Evolutionary conservation across 1,139 yeast genomes (phyloP), one percentile per base, ranked within the genome.

Genomic region (Scheffersomyces quercinus): DNA sequence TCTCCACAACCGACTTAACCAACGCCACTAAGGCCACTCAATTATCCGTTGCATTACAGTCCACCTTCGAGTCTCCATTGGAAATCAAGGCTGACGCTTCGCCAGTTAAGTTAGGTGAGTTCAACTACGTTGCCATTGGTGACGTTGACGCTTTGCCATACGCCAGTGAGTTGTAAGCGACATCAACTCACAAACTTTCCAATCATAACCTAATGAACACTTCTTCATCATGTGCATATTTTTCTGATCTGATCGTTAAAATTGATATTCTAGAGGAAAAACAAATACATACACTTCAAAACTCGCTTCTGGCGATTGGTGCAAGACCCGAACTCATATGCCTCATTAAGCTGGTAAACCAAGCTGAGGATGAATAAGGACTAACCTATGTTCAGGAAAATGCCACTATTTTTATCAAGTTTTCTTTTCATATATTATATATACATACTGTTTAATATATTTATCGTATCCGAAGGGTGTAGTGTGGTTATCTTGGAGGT

Each of bases 111-210:
- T 64, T 83, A 55, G 79, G 80, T 53, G 82, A 82, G 59, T 83
- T 85, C 75, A 90, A 86, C 75, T 85, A 86, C 62, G 95, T 86
- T 54, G 97, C 95, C 53, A 85, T 89, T 54, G 99, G 99, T 73
- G 85, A 90, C 68, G 83, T 87, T 52, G 85, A 85, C 65, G 83
- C 81, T 56, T 82, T 93, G 70, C 98, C 99, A 62, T 88, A 77
- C 71, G 85, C 87, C 62, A 90, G 86, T 68, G 97, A 93, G 75
- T 85, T 93, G 70, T 88, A 82, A 65, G 35, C 31, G 28, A 15
- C 16, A 13, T 14, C 20, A 12, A 2, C 40, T n/a, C 28, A 15
- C 29, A n/a, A 16, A 15, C 33, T 14, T 32, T 14, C 13, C 13
- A 15, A 31, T 38, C 41, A 37, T 35, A 41, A 37, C 33, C 29